Conservation (phyloP, 2,329 filamentous ascomycete species). For the Claviceps humidiphila region DNA sequence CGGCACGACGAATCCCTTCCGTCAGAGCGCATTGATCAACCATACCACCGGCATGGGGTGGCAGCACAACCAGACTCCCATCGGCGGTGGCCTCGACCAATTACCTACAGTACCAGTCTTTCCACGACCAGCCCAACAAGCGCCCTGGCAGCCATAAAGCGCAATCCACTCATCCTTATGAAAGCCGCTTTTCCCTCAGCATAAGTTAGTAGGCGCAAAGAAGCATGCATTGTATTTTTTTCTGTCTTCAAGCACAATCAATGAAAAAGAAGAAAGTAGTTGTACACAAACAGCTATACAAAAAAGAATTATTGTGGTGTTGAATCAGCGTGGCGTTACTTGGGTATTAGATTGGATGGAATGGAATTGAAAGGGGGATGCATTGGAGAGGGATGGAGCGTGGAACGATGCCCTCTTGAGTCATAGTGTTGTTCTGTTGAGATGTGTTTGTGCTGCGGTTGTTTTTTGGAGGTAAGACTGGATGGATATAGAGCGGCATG, state of each 20-base stretch:
- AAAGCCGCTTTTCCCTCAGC: too few species aligned
- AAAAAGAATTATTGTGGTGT: neutral
- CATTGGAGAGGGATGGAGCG: neutral
- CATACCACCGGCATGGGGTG: slow-evolving; percentile 79
- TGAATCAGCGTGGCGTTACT: slow-evolving; percentile 9
- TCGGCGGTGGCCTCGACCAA: slow-evolving; percentile 69
- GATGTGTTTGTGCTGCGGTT: too few species aligned
- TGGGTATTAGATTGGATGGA: neutral
- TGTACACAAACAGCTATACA: slow-evolving; percentile 2
- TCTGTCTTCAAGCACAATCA: neutral
- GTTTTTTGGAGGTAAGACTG: too few species aligned
- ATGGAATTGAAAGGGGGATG: neutral
- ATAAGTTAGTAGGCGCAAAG: too few species aligned
- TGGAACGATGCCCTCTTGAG: neutral
- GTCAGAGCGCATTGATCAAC: slow-evolving; percentile 81
- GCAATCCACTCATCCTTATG: neutral
- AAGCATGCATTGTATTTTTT: neutral
- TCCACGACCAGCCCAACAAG: slow-evolving; percentile 58
- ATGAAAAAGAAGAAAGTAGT: neutral
- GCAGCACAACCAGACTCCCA: slow-evolving; percentile 66
- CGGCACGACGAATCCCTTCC: slow-evolving; percentile 87
- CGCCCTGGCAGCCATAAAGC: slow-evolving; percentile 41
- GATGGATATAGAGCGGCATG: too few species aligned
- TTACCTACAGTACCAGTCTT: slow-evolving; percentile 74
- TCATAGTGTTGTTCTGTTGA: too few species aligned